These are phyloP conservation scores for Boletellus ananas DNA, from an alignment of 768 basidiomycete genomes.

Conservation along the genomic window DNA sequence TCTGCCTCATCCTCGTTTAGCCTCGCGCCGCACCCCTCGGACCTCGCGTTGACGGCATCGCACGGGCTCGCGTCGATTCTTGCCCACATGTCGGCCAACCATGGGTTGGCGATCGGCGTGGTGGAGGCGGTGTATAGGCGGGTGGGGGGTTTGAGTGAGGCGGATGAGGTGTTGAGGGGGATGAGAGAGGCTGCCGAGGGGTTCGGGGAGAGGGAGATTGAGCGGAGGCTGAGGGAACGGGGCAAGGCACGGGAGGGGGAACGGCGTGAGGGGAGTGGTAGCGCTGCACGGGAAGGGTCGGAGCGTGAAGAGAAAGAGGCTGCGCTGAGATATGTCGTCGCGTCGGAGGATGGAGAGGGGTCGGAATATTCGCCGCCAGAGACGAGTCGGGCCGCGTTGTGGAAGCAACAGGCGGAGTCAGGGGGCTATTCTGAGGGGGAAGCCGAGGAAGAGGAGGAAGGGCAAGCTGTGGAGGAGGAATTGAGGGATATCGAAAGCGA, in stretches of 20 bases:
- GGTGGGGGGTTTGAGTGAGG: conserved; percentile 33
- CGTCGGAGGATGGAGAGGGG: conserved; percentile 10
- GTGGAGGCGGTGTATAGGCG: conserved; percentile 37
- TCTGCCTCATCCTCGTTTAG: not conserved
- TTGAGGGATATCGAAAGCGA: not conserved
- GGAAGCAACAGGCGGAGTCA: conserved; percentile 17
- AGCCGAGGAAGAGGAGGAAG: conserved; percentile 2
- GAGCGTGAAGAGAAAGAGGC: not conserved
- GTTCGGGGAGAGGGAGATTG: conserved; percentile 17
- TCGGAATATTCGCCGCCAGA: conserved; percentile 27
- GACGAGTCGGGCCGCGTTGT: conserved; percentile 27
- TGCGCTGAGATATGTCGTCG: conserved; percentile 9
- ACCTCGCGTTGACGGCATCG: conserved; percentile 12
- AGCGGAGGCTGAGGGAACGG: not conserved
- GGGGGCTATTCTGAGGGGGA: not conserved
- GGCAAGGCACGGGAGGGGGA: not conserved
- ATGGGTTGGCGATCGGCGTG: conserved; percentile 40
- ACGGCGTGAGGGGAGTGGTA: not conserved
- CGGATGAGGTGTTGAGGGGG: conserved; percentile 36
- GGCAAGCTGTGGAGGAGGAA: conserved; percentile 10
- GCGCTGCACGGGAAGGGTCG: too few relatives aligned
- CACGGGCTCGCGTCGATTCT: conserved; percentile 34
- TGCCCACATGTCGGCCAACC: conserved; percentile 41
- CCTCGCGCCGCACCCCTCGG: conserved; percentile 8
- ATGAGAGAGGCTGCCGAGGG: conserved; percentile 39